Conservation (phyloP, 2,329 filamentous ascomycete genomes). For the Pestalotiopsis sp. region DNA sequence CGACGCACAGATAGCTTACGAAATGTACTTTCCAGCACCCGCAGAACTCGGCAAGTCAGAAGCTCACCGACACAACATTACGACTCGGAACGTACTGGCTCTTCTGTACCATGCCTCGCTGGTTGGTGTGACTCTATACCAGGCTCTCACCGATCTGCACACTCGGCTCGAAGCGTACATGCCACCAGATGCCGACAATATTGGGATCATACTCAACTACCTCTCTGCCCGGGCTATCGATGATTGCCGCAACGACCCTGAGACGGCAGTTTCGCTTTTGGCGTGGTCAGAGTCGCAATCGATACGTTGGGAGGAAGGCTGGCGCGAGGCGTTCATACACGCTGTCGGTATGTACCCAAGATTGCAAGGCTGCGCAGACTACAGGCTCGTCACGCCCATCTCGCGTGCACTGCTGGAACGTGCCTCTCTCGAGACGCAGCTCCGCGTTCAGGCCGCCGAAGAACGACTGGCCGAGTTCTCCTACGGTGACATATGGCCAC, state of each 20-base stretch:
- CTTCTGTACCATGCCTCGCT: slow-evolving; percentile 66
- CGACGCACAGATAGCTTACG: slow-evolving; percentile 61
- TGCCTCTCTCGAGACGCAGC: slow-evolving; percentile 63
- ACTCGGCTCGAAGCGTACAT: slow-evolving; percentile 62
- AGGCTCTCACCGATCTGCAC: slow-evolving; percentile 66
- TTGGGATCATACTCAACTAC: slow-evolving; percentile 64
- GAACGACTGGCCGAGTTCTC: slow-evolving; percentile 63
- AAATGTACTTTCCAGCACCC: slow-evolving; percentile 66
- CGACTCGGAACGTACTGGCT: slow-evolving; percentile 71
- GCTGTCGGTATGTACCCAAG: slow-evolving; percentile 64
- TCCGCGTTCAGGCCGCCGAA: slow-evolving; percentile 65
- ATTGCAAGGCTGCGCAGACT: slow-evolving; percentile 59
- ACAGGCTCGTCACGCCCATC: slow-evolving; percentile 60
- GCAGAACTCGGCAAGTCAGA: slow-evolving; percentile 48
- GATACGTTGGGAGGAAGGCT: slow-evolving; percentile 68
- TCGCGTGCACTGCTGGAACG: slow-evolving; percentile 66
- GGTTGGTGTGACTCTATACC: slow-evolving; percentile 65
- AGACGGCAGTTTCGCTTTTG: slow-evolving; percentile 62
- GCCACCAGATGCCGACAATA: slow-evolving; percentile 57
- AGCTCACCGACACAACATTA: slow-evolving; percentile 62
- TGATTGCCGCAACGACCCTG: slow-evolving; percentile 64
- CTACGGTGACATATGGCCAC: slow-evolving; percentile 64
- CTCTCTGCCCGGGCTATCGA: slow-evolving; percentile 62
- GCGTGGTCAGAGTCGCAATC: slow-evolving; percentile 67
- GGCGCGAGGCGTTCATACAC: slow-evolving; percentile 69